Evolutionary conservation across 305 asterid genomes (phyloP).

Genomic region (Ajuga reptans): DNA sequence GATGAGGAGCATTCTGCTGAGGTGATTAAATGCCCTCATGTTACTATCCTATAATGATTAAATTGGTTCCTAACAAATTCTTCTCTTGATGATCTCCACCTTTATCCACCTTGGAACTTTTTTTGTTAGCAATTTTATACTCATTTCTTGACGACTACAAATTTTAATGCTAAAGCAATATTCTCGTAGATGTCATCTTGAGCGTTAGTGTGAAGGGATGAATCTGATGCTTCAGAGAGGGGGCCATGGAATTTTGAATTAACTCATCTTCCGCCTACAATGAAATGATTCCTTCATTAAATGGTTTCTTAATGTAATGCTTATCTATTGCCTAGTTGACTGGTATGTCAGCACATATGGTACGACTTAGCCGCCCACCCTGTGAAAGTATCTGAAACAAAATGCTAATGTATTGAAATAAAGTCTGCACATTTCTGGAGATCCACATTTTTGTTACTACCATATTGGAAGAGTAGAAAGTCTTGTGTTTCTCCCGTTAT

Average conservation of each 20-base stretch:
- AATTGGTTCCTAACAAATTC: not conserved
- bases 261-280: not conserved
- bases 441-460: not conserved
- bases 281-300: not conserved
- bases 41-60: not conserved
- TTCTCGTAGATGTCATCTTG: not conserved
- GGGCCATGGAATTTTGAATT: not conserved
- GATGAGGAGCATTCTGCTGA: constrained; percentile 93
- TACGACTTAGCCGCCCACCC: not conserved
- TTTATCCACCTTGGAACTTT: not conserved
- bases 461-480: not conserved
- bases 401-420: not conserved
- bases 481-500: not conserved
- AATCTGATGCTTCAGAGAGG: not conserved
- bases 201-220: not conserved
- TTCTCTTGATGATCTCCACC: not conserved
- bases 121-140: not conserved
- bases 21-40: constrained; percentile 36
- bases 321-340: not conserved
- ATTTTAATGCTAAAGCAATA: not conserved
- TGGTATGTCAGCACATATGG: not conserved
- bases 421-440: not conserved
- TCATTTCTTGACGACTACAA: not conserved
- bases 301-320: not conserved
- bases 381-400: not conserved